These are phyloP conservation scores for Dipodascus albidus DNA, from an alignment of 805 yeast genomes.

Conservation along the genomic window DNA sequence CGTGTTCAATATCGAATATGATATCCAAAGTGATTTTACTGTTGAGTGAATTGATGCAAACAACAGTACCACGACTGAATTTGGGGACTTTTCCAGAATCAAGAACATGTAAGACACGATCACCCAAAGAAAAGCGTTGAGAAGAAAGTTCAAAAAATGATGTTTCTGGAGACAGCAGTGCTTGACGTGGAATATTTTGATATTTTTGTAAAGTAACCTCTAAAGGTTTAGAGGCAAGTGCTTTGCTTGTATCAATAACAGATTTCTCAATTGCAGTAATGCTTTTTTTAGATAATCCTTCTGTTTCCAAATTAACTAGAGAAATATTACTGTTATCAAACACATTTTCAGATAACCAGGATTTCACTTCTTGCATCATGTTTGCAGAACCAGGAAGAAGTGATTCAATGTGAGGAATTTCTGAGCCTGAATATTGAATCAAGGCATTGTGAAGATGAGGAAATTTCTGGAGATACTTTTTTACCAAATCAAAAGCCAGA, in stretches of 20 bases:
- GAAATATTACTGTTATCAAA: slow-evolving; percentile 29
- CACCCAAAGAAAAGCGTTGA: slow-evolving; percentile 79
- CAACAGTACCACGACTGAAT: slow-evolving; percentile 83
- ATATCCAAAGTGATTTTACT: slow-evolving; percentile 52
- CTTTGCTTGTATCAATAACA: slow-evolving; percentile 17
- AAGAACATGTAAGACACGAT: slow-evolving; percentile 75
- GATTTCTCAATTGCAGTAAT: slow-evolving; percentile 56
- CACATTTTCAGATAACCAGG: slow-evolving; percentile 37
- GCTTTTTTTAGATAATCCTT: slow-evolving; percentile 57
- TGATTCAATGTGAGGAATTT: slow-evolving; percentile 16
- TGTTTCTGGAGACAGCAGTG: slow-evolving; percentile 63
- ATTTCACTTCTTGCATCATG: slow-evolving; percentile 30
- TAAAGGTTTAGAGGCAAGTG: slow-evolving; percentile 25
- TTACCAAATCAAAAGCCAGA: slow-evolving; percentile 54
- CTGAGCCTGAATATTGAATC: slow-evolving; percentile 16
- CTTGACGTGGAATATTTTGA: slow-evolving; percentile 74
- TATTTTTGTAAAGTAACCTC: slow-evolving; percentile 43
- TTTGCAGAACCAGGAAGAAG: slow-evolving; percentile 17
- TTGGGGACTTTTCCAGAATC: slow-evolving; percentile 84
- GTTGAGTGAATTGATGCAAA: slow-evolving; percentile 51
- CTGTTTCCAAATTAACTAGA: slow-evolving; percentile 65
- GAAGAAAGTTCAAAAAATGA: slow-evolving; percentile 60
- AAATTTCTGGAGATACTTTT: slow-evolving; percentile 49
- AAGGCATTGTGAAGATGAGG: slow-evolving; percentile 42
- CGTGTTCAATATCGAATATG: slow-evolving; percentile 69